These are phyloP conservation scores for Syzygium syzygioides DNA, from an alignment of 441 rosid species.

Conservation along the genomic window DNA sequence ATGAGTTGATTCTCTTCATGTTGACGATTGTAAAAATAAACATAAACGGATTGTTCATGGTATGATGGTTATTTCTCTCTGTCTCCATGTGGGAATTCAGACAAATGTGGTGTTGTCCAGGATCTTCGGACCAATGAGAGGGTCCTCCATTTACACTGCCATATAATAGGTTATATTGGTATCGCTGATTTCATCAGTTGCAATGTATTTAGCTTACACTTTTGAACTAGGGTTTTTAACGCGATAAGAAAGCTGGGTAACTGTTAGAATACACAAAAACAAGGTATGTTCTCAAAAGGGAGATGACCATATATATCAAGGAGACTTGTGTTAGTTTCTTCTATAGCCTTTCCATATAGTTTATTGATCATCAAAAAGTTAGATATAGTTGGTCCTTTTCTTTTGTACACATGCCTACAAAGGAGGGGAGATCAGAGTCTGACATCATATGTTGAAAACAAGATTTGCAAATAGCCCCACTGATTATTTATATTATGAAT, in stretches of 20 bases:
- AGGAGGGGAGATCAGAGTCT: not conserved
- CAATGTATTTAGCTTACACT: not conserved
- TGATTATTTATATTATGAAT: rapidly evolving
- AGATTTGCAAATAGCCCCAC: not conserved
- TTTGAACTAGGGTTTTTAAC: not conserved
- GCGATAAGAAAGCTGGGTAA: not conserved
- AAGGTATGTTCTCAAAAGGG: not conserved
- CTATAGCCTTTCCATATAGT: not conserved
- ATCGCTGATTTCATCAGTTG: not conserved
- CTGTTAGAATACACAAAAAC: not conserved
- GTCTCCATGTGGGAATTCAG: not conserved
- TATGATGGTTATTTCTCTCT: not conserved
- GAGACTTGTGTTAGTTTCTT: not conserved
- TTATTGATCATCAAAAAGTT: not conserved
- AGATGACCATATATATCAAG: not conserved
- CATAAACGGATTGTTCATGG: not conserved
- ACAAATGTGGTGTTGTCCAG: not conserved
- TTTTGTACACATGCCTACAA: not conserved
- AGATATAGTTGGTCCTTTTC: not conserved
- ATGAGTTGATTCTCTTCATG: not conserved
- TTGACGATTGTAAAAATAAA: not conserved
- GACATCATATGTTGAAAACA: not conserved
- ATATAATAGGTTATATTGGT: not conserved
- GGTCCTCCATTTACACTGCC: not conserved
- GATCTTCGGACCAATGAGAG: not conserved